Evolutionary conservation across 441 rosid genomes (phyloP).

Genomic region (Populus hybrid): DNA sequence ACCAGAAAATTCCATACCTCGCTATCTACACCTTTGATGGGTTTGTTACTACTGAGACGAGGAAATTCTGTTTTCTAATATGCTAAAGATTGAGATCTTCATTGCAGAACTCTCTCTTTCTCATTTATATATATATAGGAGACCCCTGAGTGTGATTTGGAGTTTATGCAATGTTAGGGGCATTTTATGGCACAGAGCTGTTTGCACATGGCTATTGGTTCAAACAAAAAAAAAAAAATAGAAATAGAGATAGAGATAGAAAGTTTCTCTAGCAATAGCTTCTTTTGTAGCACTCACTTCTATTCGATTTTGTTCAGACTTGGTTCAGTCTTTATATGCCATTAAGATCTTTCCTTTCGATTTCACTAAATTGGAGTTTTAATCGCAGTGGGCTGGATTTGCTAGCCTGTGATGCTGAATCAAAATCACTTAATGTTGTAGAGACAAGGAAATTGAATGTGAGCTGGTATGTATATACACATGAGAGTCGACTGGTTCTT

Average conservation of each 20-base stretch:
- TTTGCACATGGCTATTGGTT: neutral
- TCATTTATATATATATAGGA: neutral
- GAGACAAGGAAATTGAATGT: conserved; percentile 73
- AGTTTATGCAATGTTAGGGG: neutral
- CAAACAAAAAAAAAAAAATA: neutral
- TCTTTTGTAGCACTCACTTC: neutral
- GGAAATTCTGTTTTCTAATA: neutral
- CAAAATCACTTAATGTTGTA: conserved; percentile 67
- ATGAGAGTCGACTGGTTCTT: conserved; percentile 92
- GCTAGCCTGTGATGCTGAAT: conserved; percentile 55
- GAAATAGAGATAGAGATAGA: neutral
- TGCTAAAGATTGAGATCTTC: neutral
- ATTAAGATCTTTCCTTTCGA: conserved; percentile 14
- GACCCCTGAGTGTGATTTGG: neutral
- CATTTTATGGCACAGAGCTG: neutral
- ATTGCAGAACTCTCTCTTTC: neutral
- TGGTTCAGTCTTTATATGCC: neutral
- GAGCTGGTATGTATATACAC: conserved; percentile 87
- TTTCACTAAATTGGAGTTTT: conserved; percentile 28
- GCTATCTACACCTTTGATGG: neutral
- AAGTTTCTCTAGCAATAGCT: neutral
- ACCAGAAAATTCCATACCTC: too few species aligned
- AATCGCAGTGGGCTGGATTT: conserved; percentile 85
- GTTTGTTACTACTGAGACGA: neutral
- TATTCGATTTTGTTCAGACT: neutral